A percentile compares a stretch with the other conserved stretches of the same genome.
Conservation (phyloP, 1,139 yeast species). For the Debaryomyces psychrophilus region DNA sequence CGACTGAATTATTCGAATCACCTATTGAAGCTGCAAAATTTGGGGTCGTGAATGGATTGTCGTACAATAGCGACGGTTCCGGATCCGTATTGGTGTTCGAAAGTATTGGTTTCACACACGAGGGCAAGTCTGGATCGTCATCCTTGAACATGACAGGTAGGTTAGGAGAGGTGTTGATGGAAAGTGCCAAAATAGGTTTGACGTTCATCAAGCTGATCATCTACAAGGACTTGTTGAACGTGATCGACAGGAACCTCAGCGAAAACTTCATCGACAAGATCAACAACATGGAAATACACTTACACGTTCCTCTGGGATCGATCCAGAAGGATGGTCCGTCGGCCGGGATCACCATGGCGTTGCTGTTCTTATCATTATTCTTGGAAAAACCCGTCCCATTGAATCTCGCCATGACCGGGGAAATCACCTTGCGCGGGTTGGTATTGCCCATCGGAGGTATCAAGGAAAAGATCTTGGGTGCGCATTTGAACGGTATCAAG, state of each 20-base stretch:
- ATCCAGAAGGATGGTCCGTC: slow-evolving; percentile 91
- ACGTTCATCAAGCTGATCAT: slow-evolving; percentile 70
- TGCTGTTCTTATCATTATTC: slow-evolving; percentile 74
- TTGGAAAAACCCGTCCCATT: slow-evolving; percentile 68
- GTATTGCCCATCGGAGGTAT: slow-evolving; percentile 91
- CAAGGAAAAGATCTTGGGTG: slow-evolving; percentile 82
- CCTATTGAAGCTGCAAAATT: slow-evolving; percentile 41
- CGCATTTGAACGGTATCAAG: slow-evolving; percentile 66
- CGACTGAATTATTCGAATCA: slow-evolving; percentile 32
- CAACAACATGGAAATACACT: slow-evolving; percentile 65
- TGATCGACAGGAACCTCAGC: slow-evolving; percentile 22
- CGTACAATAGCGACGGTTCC: slow-evolving; percentile 85
- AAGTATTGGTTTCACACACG: slow-evolving; percentile 64
- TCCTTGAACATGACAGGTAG: slow-evolving; percentile 77
- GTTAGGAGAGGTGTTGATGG: slow-evolving; percentile 80
- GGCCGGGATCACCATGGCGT: slow-evolving; percentile 89
- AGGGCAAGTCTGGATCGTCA: slow-evolving; percentile 34
- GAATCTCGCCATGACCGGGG: slow-evolving; percentile 90
- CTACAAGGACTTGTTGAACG: slow-evolving; percentile 36
- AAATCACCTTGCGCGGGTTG: slow-evolving; percentile 82
- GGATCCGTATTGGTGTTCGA: slow-evolving; percentile 86
- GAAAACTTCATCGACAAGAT: slow-evolving; percentile 44
- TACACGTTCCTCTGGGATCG: slow-evolving; percentile 91
- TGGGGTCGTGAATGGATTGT: slow-evolving; percentile 90
- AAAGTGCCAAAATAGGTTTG: slow-evolving; percentile 79